Evolutionary conservation across 192 early-diverging fungal species (phyloP).

Genomic region (Umbelopsis vinacea): DNA sequence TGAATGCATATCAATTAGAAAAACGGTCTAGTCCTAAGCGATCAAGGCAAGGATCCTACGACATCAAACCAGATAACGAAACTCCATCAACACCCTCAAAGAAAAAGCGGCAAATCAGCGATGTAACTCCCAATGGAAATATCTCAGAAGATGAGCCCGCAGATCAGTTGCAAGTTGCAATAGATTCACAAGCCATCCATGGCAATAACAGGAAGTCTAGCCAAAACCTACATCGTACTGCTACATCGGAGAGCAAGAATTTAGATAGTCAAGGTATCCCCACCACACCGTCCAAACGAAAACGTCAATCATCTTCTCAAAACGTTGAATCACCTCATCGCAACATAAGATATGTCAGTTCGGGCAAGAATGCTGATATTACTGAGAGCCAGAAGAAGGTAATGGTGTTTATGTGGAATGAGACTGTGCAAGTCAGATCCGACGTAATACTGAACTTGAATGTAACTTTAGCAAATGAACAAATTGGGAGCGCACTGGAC

Average conservation of each 20-base stretch:
- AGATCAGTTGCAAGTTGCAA: background rate
- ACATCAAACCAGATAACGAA: background rate
- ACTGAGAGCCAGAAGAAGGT: constrained; percentile 17
- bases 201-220: background rate
- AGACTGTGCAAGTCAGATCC: too few relatives aligned
- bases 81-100: constrained; percentile 1
- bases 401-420: background rate
- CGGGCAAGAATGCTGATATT: background rate
- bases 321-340: background rate
- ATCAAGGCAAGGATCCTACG: constrained; percentile 6
- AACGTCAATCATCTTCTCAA: background rate
- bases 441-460: background rate
- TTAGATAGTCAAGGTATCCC: background rate
- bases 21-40: constrained; percentile 23
- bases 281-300: constrained; percentile 3
- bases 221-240: background rate
- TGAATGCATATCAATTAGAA: constrained; percentile 57
- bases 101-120: background rate
- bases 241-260: background rate
- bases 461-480: constrained; percentile 9
- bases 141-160: background rate
- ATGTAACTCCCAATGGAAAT: background rate
- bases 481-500: constrained; percentile 2
- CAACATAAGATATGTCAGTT: background rate
- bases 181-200: background rate